These are phyloP conservation scores for Mycena pura DNA, from an alignment of 768 basidiomycete species.

Conservation along the genomic window DNA sequence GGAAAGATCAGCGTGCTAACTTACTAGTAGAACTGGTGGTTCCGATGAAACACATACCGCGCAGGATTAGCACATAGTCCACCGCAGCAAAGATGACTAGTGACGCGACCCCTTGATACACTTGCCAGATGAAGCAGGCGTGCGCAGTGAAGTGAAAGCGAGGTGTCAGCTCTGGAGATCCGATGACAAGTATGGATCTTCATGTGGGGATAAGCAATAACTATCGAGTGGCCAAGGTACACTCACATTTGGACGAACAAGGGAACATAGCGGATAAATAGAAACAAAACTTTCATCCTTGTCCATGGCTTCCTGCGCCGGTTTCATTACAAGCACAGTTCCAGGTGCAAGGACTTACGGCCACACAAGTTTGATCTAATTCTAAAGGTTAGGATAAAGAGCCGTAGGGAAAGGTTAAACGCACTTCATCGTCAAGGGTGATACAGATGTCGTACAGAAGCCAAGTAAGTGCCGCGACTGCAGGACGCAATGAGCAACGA, in stretches of 20 bases:
- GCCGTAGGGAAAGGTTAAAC: neutral
- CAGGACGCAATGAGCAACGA: neutral
- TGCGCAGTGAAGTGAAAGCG: conserved; percentile 44
- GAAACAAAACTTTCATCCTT: conserved; percentile 44
- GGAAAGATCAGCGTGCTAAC: conserved; percentile 38
- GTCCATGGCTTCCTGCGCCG: conserved; percentile 37
- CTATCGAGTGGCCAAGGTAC: neutral
- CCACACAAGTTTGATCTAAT: conserved; percentile 50
- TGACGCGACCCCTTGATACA: conserved; percentile 47
- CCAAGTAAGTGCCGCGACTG: conserved; percentile 46
- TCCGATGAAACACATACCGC: conserved; percentile 35
- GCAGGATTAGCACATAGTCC: conserved; percentile 48
- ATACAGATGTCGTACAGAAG: conserved; percentile 50
- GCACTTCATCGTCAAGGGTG: conserved; percentile 48
- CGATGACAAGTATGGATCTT: conserved; percentile 43
- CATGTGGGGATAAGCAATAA: neutral
- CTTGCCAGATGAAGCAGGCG: conserved; percentile 52
- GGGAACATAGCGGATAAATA: conserved; percentile 46
- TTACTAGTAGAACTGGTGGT: conserved; percentile 22
- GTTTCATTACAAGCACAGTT: conserved; percentile 7
- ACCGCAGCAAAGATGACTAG: conserved; percentile 37
- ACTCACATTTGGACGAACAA: conserved; percentile 44
- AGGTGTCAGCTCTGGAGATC: conserved; percentile 41
- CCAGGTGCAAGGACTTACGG: conserved; percentile 39
- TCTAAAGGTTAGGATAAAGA: conserved; percentile 18